These are phyloP conservation scores for Lentinula novae-zelandiae DNA, from an alignment of 1,284 basidiomycete genomes.

Conservation along the genomic window DNA sequence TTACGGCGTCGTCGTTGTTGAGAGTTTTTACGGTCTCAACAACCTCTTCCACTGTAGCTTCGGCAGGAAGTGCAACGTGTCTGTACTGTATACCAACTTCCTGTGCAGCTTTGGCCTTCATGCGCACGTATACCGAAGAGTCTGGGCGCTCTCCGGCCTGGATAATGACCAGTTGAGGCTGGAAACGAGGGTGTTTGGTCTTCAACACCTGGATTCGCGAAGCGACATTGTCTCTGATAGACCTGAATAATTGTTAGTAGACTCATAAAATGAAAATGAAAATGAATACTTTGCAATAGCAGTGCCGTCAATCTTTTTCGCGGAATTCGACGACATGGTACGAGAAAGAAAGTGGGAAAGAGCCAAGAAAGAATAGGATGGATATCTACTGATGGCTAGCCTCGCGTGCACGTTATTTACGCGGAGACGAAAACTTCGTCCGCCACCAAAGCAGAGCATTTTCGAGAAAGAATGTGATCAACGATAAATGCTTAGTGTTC, in stretches of 20 bases:
- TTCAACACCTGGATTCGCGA: conserved; percentile 60
- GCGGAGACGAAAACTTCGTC: conserved; percentile 5
- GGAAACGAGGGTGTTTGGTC: conserved; percentile 75
- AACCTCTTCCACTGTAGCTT: conserved; percentile 74
- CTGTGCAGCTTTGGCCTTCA: conserved; percentile 96
- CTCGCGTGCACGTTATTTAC: conserved; percentile 23
- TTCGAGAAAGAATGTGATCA: background rate
- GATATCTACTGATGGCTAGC: background rate
- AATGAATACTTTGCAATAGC: conserved; percentile 77
- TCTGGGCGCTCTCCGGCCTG: conserved; percentile 93
- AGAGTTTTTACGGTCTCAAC: conserved; percentile 77
- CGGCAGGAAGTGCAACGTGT: conserved; percentile 75
- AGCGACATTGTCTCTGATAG: conserved; percentile 74
- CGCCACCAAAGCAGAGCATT: background rate
- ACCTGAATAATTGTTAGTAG: conserved; percentile 40
- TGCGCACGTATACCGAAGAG: conserved; percentile 91
- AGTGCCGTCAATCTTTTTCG: conserved; percentile 79
- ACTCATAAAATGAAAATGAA: background rate
- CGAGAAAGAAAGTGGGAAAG: conserved; percentile 21
- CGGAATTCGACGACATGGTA: conserved; percentile 46
- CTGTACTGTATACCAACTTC: conserved; percentile 91
- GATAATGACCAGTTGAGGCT: conserved; percentile 88
- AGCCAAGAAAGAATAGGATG: background rate
- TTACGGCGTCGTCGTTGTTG: conserved; percentile 82
- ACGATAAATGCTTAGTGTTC: background rate